Base-by-base conservation (phyloP, 345 rosid species). In the Triadica sebifera region DNA sequence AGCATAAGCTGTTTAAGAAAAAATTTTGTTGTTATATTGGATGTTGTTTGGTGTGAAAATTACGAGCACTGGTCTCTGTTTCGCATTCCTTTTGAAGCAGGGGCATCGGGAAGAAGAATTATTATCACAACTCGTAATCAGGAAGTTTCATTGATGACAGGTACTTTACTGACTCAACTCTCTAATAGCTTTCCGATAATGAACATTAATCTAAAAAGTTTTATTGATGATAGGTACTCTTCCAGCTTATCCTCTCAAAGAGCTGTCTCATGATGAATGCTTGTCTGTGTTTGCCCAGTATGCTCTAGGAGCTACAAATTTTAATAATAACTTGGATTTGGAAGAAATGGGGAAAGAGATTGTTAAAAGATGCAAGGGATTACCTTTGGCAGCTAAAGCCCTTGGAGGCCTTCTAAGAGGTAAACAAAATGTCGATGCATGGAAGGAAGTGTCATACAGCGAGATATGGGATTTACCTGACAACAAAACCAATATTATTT, bases 401-500 rank as follows among this genome's bases (percentile, higher is more conserved):
- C 61, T 57, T 8, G 61, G 61, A 57, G 61, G 61, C 61, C 61
- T 57, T 57, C 34, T 57, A 57, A 57, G 34, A 57, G 61, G 61
- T n/a, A 57, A 20, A 22, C 11, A 10, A 24, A 22, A 7, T 20
- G 10, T n/a, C 20, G 6, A 20, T 57, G 29, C 61, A 7, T 57
- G 61, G 61, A n/a, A 20, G 29, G 61, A 57, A 57, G 61, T 57
- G 22, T 12, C 20, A 0, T 1, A 57, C 10, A 57, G 34, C 22
- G 12, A 57, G 61, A 57, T 57, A 57, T 57, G 61, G 85, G 71
- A 79, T 12, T 75, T 71, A 12, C 70, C 77, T 3, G 39, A 64
- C 29, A 20, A 57, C 61, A 57, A 22, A 57, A 22, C 29, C 22
- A 50, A 39, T 15, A 58, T 81, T 6, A 67, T 71, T 39, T 58